Percentiles rank a stretch among this genome's conserved stretches.
Conservation (phyloP, 208 protist genomes). For the Vickermania ingenoplastis region DNA sequence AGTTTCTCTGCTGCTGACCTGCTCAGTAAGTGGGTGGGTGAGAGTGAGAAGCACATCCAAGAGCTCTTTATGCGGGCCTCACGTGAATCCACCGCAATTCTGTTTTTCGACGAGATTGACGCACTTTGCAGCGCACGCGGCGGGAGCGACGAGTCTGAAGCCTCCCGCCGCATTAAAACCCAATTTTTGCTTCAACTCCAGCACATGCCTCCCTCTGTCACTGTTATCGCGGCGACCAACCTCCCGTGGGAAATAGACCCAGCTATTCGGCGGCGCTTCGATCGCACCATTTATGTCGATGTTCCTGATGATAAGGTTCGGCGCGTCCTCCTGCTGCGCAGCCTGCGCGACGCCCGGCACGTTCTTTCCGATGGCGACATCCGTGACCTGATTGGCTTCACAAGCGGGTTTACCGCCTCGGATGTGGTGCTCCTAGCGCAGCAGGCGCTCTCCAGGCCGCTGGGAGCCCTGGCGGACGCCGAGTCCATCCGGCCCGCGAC, state of each 20-base stretch:
- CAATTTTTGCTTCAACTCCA: slow-evolving; percentile 97
- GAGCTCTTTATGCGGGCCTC: slow-evolving; percentile 85
- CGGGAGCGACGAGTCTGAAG: slow-evolving; percentile 64
- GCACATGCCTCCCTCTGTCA: slow-evolving; percentile 28
- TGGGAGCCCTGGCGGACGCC: slow-evolving; percentile 68
- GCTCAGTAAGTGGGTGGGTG: slow-evolving; percentile 96
- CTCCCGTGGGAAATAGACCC: slow-evolving; percentile 88
- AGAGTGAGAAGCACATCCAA: slow-evolving; percentile 94
- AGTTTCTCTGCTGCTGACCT: slow-evolving; percentile 92
- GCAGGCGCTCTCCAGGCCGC: slow-evolving; percentile 91
- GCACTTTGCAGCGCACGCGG: slow-evolving; percentile 78
- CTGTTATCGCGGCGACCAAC: slow-evolving; percentile 88
- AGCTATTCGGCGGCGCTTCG: slow-evolving; percentile 82
- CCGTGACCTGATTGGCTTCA: slow-evolving; percentile 23
- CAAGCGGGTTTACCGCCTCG: slow-evolving; percentile 81
- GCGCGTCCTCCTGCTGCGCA: slow-evolving; percentile 16
- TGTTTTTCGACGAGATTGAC: slow-evolving; percentile 94
- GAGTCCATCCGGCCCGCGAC: slow-evolving; percentile 40
- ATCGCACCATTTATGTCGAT: slow-evolving; percentile 78
- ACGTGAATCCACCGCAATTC: slow-evolving; percentile 18
- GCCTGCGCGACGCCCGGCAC: slow-evolving; percentile 29
- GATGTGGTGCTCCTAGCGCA: slow-evolving; percentile 88
- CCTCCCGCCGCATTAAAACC: slow-evolving; percentile 96
- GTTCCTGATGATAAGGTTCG: slow-evolving; percentile 40
- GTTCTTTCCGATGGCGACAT: slow-evolving; percentile 27